Conservation (phyloP, 2,329 filamentous ascomycete genomes). For the Biscogniauxia mediterranea region DNA sequence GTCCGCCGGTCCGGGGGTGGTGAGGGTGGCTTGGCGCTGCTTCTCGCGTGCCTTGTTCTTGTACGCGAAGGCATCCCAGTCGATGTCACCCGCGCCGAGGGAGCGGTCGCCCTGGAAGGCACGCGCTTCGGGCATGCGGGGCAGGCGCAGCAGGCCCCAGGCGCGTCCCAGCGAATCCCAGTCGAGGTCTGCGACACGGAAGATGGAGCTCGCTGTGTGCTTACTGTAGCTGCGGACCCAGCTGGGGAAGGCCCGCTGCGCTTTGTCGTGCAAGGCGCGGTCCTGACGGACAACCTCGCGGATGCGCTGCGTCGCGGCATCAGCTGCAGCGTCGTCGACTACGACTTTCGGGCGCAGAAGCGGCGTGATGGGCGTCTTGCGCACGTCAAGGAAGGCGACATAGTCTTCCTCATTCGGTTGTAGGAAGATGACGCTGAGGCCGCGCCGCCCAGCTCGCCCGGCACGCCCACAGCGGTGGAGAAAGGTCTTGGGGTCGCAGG, state of each 20-base stretch:
- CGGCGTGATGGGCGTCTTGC: conserved; percentile 76
- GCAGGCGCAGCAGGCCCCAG: conserved; percentile 84
- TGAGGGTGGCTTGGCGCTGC: conserved; percentile 56
- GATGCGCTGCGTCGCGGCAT: conserved; percentile 56
- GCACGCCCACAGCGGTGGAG: conserved; percentile 90
- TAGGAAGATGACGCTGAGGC: conserved; percentile 81
- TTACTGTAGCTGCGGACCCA: conserved; percentile 91
- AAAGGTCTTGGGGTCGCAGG: conserved; percentile 86
- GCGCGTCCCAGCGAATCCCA: conserved; percentile 79
- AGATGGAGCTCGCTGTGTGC: conserved; percentile 88
- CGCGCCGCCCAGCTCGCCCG: conserved; percentile 82
- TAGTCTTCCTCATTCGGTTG: conserved; percentile 88
- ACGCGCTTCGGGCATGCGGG: conserved; percentile 89
- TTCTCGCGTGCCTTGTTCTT: conserved; percentile 71
- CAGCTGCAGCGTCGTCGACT: conserved; percentile 61
- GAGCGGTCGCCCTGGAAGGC: conserved; percentile 67
- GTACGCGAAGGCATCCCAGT: conserved; percentile 68
- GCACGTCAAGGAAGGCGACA: conserved; percentile 78
- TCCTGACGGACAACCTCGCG: conserved; percentile 54
- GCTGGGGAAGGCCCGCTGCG: conserved; percentile 86
- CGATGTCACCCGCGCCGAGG: conserved; percentile 56
- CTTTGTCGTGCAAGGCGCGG: conserved; percentile 74
- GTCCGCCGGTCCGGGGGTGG: conserved; percentile 13
- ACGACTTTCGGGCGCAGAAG: conserved; percentile 57
- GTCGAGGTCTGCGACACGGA: conserved; percentile 76